phyloP scores from a whole-genome alignment of 2,329 filamentous ascomycete genomes.

The Xylaria sp. region DNA sequence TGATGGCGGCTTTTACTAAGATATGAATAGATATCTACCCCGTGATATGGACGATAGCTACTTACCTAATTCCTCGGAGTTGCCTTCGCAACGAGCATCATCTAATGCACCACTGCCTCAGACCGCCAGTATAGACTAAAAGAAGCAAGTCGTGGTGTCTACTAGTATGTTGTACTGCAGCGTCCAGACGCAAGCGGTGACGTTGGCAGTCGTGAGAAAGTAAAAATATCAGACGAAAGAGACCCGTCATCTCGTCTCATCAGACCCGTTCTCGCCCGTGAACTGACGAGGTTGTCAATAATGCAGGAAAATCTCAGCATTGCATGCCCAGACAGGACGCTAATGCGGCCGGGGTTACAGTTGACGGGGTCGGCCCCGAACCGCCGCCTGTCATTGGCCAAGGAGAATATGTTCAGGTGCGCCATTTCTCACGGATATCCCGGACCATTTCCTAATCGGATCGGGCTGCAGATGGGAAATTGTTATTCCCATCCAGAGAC shows the following conservation, averaged over 20 bases:
- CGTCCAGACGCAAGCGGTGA: slow-evolving; percentile 17
- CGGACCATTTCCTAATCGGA: slow-evolving; percentile 41
- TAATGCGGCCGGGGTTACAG: slow-evolving; percentile 28
- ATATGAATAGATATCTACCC: slow-evolving; percentile 3
- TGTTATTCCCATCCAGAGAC: slow-evolving; percentile 28
- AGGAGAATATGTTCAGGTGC: slow-evolving; percentile 43
- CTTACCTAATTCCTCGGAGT: slow-evolving; percentile 31
- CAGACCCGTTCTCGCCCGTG: slow-evolving; percentile 23
- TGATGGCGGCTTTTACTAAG: not conserved
- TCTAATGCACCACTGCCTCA: slow-evolving; percentile 25
- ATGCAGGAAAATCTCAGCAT: slow-evolving; percentile 33
- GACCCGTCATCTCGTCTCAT: slow-evolving; percentile 15
- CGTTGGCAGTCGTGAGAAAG: slow-evolving; percentile 13
- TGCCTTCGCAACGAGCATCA: slow-evolving; percentile 16
- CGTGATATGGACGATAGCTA: slow-evolving; percentile 15
- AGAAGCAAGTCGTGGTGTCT: slow-evolving; percentile 13
- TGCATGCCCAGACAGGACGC: slow-evolving; percentile 30
- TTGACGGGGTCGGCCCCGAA: not conserved
- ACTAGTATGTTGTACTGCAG: slow-evolving; percentile 3
- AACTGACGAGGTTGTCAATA: slow-evolving; percentile 35
- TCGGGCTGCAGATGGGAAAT: slow-evolving; percentile 40
- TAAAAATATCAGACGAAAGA: slow-evolving; percentile 22
- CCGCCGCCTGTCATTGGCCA: slow-evolving; percentile 34
- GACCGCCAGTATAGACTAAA: slow-evolving; percentile 9
- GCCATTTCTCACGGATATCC: slow-evolving; percentile 46